These are phyloP conservation scores for Pseudodiploospora longispora DNA, from an alignment of 2,329 filamentous ascomycete genomes.

Conservation along the genomic window DNA sequence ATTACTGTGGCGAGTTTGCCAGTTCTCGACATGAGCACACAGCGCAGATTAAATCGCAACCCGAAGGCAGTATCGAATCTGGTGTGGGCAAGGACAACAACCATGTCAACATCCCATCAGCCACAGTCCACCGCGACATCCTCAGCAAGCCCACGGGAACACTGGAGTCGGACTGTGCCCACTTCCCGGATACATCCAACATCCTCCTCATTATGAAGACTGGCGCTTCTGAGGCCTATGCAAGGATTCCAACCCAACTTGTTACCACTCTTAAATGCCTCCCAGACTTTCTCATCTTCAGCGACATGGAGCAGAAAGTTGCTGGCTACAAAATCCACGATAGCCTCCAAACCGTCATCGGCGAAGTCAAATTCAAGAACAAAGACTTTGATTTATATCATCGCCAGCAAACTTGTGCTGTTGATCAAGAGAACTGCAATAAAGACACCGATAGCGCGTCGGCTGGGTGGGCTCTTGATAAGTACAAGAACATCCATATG, in stretches of 20 bases:
- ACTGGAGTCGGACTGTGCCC: conserved; percentile 22
- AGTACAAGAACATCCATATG: conserved; percentile 56
- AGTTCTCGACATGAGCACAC: background rate
- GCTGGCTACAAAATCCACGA: conserved; percentile 37
- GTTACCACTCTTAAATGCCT: conserved; percentile 44
- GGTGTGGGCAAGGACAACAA: background rate
- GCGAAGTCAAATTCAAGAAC: conserved; percentile 34
- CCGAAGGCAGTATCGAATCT: background rate
- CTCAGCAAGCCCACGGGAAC: background rate
- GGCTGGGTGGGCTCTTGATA: conserved; percentile 47
- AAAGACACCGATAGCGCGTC: conserved; percentile 17
- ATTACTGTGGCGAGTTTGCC: background rate
- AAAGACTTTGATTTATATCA: conserved; percentile 43
- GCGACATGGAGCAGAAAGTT: conserved; percentile 44
- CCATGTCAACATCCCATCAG: background rate
- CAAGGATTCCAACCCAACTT: conserved; percentile 45
- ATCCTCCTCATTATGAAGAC: conserved; percentile 49
- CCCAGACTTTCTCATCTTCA: conserved; percentile 47
- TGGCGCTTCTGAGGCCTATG: conserved; percentile 45
- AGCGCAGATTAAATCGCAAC: background rate
- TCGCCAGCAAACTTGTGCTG: conserved; percentile 35
- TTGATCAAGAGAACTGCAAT: conserved; percentile 37
- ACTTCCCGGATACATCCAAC: conserved; percentile 36
- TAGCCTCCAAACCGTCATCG: conserved; percentile 36
- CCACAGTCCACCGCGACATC: background rate